Evolutionary conservation across 768 basidiomycete genomes (phyloP), one percentile per base, ranked within the genome.

Genomic region (Gymnopilus junonius): DNA sequence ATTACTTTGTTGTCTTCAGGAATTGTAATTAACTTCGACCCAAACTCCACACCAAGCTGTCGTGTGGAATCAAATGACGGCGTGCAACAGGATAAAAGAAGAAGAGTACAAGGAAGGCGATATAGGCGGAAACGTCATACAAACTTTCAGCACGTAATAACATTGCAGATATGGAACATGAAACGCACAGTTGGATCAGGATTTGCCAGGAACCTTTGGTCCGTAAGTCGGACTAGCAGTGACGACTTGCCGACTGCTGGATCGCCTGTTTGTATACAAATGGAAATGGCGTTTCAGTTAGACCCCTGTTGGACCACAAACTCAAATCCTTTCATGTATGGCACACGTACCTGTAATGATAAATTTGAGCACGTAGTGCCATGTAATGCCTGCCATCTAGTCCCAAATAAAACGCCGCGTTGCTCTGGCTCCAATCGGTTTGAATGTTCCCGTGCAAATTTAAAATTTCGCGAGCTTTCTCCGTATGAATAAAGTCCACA

Each of bases 21-120:
- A 43, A 96, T 85, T 0, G 88, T 87, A 58, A 96, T 87, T 17
- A 96, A 78, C 75, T 95, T 93, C 39, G 92, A 93, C 34, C 95
- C 95, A 74, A 96, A 97, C 73, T 97, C 95, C 31, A 97, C 94
- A 35, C 95, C 95, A 69, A 95, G 84, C 90, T 94, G 21, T 20
- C 29, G 48, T 51, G 56, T 32, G 23, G 17, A 11, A 35, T 29
- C 48, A 40, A 39, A 20, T 42, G 37, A 62, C 23, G 31, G 48
- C 48, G 48, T 31, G 48, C 17, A n/a, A n/a, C n/a, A 63, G 34
- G 29, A 61, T 20, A 27, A 32, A 21, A 51, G 43, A 61, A 29
- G 15, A 23, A 21, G 45, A 43, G n/a, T n/a, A n/a, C n/a, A n/a
- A n/a, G n/a, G n/a, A 51, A 51, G 29, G 27, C 48, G 48, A n/a